Percentiles rank a stretch among this genome's conserved stretches.
Conservation (phyloP, 75 land plant species). For the Cunninghamia lanceolata region DNA sequence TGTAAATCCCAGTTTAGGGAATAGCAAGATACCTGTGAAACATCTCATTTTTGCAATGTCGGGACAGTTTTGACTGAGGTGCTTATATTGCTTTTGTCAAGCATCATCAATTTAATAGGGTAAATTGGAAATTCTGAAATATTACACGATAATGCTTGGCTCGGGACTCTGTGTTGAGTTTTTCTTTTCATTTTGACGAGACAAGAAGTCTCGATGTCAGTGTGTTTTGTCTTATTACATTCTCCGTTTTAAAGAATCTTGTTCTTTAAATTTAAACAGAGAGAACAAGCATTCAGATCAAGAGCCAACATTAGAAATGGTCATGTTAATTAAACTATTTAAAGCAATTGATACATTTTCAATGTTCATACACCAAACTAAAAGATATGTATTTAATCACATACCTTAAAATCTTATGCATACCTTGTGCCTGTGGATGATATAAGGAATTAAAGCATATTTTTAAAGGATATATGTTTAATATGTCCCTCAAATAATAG, state of each 20-base stretch:
- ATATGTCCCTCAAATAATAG: not conserved
- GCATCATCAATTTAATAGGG: not conserved
- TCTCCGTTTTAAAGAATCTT: not conserved
- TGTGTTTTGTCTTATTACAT: not conserved
- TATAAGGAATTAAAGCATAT: not conserved
- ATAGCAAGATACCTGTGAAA: not conserved
- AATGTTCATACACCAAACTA: not conserved
- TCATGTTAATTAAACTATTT: not conserved
- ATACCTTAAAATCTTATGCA: no score
- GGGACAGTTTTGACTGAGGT: not conserved
- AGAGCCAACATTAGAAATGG: not conserved
- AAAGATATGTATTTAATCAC: not conserved
- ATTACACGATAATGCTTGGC: not conserved
- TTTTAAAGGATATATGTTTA: not conserved
- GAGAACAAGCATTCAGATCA: not conserved
- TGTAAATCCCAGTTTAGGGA: not conserved
- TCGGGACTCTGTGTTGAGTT: not conserved
- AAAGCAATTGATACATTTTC: not conserved
- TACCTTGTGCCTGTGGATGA: not conserved
- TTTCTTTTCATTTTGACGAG: no score
- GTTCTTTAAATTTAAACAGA: not conserved
- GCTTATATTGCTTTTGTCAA: not conserved
- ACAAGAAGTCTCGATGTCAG: not conserved
- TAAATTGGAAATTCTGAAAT: not conserved
- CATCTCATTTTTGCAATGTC: not conserved